These are phyloP conservation scores for Xerocomellus chrysenteron DNA, from an alignment of 768 basidiomycete species.

Conservation along the genomic window DNA sequence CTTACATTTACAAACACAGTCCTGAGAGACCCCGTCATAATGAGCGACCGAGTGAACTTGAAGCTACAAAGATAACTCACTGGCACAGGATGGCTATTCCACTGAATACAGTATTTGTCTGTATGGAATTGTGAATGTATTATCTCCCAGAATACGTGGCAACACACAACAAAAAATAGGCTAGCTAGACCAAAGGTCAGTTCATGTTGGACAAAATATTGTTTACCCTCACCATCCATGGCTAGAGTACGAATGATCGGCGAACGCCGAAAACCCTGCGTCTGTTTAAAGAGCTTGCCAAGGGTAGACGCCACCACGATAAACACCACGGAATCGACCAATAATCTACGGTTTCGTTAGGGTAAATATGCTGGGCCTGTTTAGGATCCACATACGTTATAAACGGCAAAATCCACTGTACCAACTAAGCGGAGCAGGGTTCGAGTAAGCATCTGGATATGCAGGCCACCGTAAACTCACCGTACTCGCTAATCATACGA, in stretches of 20 bases:
- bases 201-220: background rate
- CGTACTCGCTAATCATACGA: background rate
- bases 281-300: background rate
- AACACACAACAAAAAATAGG: background rate
- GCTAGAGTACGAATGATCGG: background rate
- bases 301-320: background rate
- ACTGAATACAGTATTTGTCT: background rate
- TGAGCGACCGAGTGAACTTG: background rate
- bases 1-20: background rate
- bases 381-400: background rate
- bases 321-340: background rate
- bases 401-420: background rate
- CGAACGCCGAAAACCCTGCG: background rate
- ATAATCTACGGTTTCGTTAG: background rate
- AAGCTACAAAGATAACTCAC: background rate
- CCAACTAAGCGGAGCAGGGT: background rate
- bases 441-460: background rate
- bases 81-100: background rate
- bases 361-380: too few species aligned
- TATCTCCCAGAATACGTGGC: background rate
- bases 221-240: constrained; percentile 10
- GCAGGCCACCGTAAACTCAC: background rate
- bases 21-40: background rate
- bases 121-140: background rate
- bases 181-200: background rate